Evolutionary conservation across 148 eudicot species (phyloP), one percentile per base, ranked within the genome.

Genomic region (Vaccinium darrowii): DNA sequence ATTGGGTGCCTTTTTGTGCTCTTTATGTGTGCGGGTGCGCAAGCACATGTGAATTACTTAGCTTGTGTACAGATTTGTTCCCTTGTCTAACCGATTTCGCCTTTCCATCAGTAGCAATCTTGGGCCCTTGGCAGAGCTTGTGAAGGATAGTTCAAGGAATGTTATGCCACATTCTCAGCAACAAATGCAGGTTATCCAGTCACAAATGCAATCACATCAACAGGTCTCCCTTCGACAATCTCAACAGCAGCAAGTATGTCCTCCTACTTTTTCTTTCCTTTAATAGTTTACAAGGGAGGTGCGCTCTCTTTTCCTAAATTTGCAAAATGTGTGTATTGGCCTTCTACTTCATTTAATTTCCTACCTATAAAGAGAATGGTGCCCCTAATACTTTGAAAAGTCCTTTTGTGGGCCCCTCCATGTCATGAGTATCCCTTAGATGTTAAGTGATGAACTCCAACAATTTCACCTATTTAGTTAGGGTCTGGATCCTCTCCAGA

Each of bases 191-290:
- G 89, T 86, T 60, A 86, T 91, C 81, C 96, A 90, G 88, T 88
- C 95, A 81, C 98, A 92, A 76, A 79, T 92, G 91, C 91, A 91
- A 82, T 79, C 87, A 52, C 90, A 90, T 27, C 94, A 94, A 39
- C 95, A 92, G 77, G 90, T 90, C 84, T n/a, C 85, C 71, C 88
- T 97, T 84, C 93, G 93, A 86, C 91, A 90, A 76, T 85, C 95
- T 76, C 99, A 93, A 87, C 98, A 95, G 86, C 99, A 93, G 87
- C 98, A 95, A 86, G 98, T 92, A 90, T 79, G 77, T 79, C 39
- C 63, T 79, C 39, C 63, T 83, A n/a, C 49, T 72, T 57, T 52
- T 80, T 63, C 62, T 25, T 25, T 75, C 33, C 33, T 12, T 47
- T 15, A 39, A 76, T 7, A 67, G 36, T 67, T 67, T 25, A 39